Conservation (phyloP, 805 yeast genomes). For the Pichia manshurica region DNA sequence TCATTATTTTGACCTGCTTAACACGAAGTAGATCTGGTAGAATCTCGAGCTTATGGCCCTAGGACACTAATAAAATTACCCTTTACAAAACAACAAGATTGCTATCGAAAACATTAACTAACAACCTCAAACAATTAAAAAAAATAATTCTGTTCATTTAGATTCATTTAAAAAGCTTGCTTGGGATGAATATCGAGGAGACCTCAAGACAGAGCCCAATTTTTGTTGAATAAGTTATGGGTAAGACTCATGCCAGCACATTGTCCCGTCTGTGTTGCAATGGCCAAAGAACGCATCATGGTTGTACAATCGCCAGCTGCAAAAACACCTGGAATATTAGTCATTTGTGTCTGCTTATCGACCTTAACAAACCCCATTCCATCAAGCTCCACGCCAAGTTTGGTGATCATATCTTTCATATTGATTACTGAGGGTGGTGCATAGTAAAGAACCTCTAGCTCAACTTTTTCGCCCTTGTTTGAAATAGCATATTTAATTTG, state of each 20-base stretch:
- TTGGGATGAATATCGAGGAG: too few species aligned
- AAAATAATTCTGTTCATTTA: too few species aligned
- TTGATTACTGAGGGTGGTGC: neutral
- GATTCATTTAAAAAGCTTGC: too few species aligned
- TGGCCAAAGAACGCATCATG: conserved; percentile 1
- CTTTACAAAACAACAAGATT: too few species aligned
- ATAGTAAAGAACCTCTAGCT: neutral
- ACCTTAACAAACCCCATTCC: neutral
- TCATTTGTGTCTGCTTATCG: neutral
- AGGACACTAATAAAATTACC: too few species aligned
- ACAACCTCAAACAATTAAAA: too few species aligned
- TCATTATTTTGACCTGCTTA: too few species aligned
- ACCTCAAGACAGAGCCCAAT: too few species aligned
- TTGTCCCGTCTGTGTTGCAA: neutral
- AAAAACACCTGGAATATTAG: neutral
- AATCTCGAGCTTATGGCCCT: too few species aligned
- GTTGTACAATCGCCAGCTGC: conserved; percentile 2
- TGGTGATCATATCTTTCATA: neutral
- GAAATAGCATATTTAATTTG: neutral
- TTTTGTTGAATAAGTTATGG: neutral
- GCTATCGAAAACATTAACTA: too few species aligned
- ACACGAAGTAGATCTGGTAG: too few species aligned
- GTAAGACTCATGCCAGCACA: neutral
- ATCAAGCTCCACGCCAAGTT: neutral
- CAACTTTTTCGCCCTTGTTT: neutral